Evolutionary conservation across 2,329 filamentous ascomycete genomes (phyloP), one percentile per base, ranked within the genome.

Genomic region (Neoarthrinium moseri): DNA sequence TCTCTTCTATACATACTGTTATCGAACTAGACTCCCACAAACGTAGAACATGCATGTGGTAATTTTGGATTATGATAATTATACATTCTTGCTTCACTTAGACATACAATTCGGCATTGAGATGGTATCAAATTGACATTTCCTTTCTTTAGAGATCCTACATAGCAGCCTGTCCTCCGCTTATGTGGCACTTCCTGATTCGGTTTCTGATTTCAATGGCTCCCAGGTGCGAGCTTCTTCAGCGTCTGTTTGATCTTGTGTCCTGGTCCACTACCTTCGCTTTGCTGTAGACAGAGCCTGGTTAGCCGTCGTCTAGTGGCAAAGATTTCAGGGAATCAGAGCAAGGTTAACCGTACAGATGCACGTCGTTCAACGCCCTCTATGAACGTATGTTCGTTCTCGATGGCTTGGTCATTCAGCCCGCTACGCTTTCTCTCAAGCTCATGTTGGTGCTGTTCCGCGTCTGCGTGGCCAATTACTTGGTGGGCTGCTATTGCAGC

Each of bases 211-310:
- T n/a, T 29, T n/a, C 26, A 29, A 29, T 29, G 26, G 8, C n/a
- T 29, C n/a, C 26, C 26, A 7, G 8, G 26, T n/a, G 29, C 29
- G 6, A 44, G 23, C 23, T 35, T 44, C 5, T 44, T 30, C 7
- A 44, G 15, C n/a, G 41, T 36, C 23, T 44, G 13, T 22, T 44
- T 44, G 32, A 44, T 44, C 23, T 44, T 35, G 32, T 13, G 18
- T 17, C 30, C 41, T 8, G 29, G 11, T 27, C 41, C 41, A 20
- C 15, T 27, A 10, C 12, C n/a, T 18, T 27, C 22, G 26, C 33
- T 24, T 5, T 44, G 30, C 30, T 35, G n/a, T 29, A 17, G 15
- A 6, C 13, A 5, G 20, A 40, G 13, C 21, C 26, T 12, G 4
- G 18, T 36, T 21, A 6, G 27, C 10, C n/a, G 12, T 27, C 26